Evolutionary conservation across 148 eudicot species (phyloP).

Genomic region (Chenopodium album): DNA sequence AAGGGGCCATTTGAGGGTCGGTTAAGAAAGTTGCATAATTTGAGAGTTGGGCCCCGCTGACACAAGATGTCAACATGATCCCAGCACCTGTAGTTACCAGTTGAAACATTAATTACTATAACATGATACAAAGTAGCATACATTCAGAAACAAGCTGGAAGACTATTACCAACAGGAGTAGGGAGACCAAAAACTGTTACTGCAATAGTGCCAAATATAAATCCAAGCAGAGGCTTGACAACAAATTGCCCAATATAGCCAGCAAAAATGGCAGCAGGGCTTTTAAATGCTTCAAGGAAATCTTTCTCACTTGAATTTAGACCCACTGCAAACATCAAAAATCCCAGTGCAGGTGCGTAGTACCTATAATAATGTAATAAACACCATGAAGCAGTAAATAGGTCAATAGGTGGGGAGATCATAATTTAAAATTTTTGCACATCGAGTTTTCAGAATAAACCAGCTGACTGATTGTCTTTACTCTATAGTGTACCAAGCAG

Average conservation of each 20-base stretch:
- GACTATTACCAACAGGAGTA: slow-evolving; percentile 58
- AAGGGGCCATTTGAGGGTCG: slow-evolving; percentile 90
- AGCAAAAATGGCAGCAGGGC: slow-evolving; percentile 71
- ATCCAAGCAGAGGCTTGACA: slow-evolving; percentile 85
- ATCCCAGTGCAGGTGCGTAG: slow-evolving; percentile 91
- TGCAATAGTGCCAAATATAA: slow-evolving; percentile 70
- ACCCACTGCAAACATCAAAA: slow-evolving; percentile 94
- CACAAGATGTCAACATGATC: slow-evolving; percentile 91
- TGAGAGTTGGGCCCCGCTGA: slow-evolving; percentile 98
- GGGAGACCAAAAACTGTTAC: slow-evolving; percentile 75
- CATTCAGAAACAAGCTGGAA: slow-evolving; percentile 9
- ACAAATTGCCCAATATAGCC: slow-evolving; percentile 90
- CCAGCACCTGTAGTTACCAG: slow-evolving; percentile 71
- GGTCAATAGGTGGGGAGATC: background rate
- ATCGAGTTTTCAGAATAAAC: background rate
- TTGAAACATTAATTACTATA: slow-evolving; percentile 20
- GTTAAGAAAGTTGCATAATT: slow-evolving; percentile 92
- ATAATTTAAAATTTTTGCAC: background rate
- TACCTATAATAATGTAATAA: slow-evolving; percentile 48
- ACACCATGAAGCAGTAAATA: slow-evolving; percentile 12
- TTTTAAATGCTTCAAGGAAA: slow-evolving; percentile 84
- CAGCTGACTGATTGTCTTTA: background rate
- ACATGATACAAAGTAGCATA: background rate
- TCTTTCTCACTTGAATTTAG: slow-evolving; percentile 87
- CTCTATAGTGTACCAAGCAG: too few relatives aligned